phyloP scores from a whole-genome alignment of 768 basidiomycete species.

The Phlebiopsis flavidoalba region DNA sequence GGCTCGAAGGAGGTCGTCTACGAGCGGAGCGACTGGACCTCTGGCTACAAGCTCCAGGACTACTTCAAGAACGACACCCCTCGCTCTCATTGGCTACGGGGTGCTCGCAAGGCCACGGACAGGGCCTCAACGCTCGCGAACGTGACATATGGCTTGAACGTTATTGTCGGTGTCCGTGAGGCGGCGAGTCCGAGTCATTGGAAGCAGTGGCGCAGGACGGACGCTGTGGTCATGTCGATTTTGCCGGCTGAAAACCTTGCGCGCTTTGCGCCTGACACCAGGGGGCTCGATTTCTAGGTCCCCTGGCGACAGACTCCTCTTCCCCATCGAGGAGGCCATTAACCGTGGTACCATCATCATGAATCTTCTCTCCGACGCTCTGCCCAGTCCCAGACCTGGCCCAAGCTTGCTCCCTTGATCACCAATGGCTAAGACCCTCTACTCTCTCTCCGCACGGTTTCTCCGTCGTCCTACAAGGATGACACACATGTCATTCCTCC shows the following conservation, averaged over 20 bases:
- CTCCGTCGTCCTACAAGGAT: conserved; percentile 96
- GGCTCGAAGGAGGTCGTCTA: conserved; percentile 91
- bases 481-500: conserved; percentile 94
- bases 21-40: conserved; percentile 97
- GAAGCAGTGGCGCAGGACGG: conserved; percentile 90
- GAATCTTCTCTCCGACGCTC: conserved; percentile 99
- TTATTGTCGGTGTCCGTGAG: conserved; percentile 97
- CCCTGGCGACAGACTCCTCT: conserved; percentile 97
- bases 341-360: conserved; percentile 96
- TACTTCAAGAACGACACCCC: conserved; percentile 99
- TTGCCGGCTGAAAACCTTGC: not conserved
- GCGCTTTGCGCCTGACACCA: not conserved
- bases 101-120: conserved; percentile 98
- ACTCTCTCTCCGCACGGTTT: conserved; percentile 99
- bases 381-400: conserved; percentile 97
- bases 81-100: conserved; percentile 98
- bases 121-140: conserved; percentile 97
- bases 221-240: conserved; percentile 77
- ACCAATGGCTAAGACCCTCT: conserved; percentile 99
- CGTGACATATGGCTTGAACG: conserved; percentile 98
- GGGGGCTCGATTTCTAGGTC: conserved; percentile 48
- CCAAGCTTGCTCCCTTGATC: conserved; percentile 83
- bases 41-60: conserved; percentile 90
- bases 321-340: conserved; percentile 98
- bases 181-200: conserved; percentile 96